Conservation (phyloP, 345 rosid species). For the Rhizophora apiculata region DNA sequence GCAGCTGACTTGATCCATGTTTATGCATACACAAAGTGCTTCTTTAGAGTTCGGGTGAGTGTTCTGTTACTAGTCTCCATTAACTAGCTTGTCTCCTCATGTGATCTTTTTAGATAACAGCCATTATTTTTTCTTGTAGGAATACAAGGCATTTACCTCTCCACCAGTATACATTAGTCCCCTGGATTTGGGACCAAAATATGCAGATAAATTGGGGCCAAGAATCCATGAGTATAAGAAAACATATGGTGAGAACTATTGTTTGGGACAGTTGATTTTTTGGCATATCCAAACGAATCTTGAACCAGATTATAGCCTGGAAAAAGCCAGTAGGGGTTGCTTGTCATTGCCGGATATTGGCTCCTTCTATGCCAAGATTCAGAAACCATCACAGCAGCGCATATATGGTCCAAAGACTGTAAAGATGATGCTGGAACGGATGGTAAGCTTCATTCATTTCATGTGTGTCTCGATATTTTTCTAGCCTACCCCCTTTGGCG, state of each 20-base stretch:
- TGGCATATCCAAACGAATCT: conserved; percentile 89
- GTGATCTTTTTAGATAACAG: conserved; percentile 6
- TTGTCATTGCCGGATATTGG: conserved; percentile 79
- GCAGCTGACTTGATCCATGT: conserved; percentile 97
- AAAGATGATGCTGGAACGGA: conserved; percentile 69
- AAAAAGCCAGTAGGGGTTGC: conserved; percentile 77
- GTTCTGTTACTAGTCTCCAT: background rate
- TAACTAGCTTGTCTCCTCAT: background rate
- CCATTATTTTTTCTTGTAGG: conserved; percentile 41
- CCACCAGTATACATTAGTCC: conserved; percentile 87
- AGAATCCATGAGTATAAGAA: conserved; percentile 72
- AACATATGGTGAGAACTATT: conserved; percentile 89
- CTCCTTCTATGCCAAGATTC: conserved; percentile 84
- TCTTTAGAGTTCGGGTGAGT: conserved; percentile 73
- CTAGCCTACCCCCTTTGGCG: no score
- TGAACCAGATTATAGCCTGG: conserved; percentile 74
- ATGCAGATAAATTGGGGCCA: conserved; percentile 64
- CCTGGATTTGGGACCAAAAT: conserved; percentile 89
- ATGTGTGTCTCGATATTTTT: background rate
- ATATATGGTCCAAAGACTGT: conserved; percentile 77
- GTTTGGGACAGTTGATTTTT: conserved; percentile 91
- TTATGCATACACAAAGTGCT: conserved; percentile 85
- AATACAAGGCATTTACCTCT: conserved; percentile 70
- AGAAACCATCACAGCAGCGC: conserved; percentile 75
- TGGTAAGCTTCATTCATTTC: conserved; percentile 46